phyloP scores from a whole-genome alignment of 495 filamentous ascomycete species.

The Podospora fimiseda region DNA sequence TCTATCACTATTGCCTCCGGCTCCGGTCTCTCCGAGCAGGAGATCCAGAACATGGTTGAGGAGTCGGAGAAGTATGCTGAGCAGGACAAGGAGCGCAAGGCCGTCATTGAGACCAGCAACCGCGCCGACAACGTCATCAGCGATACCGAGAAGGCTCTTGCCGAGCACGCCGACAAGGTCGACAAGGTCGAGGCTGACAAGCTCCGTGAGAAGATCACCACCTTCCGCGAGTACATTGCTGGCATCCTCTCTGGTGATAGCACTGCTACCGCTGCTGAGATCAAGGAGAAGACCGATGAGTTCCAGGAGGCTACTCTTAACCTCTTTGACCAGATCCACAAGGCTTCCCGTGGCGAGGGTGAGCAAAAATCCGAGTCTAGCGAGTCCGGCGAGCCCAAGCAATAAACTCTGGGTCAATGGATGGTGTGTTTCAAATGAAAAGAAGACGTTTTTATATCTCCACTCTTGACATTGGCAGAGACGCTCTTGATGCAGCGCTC shows the following conservation, averaged over 20 bases:
- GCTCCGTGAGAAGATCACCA: slow-evolving; percentile 88
- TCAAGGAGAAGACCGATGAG: slow-evolving; percentile 98
- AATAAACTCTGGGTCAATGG: background rate
- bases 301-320: slow-evolving; percentile 92
- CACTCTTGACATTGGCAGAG: background rate
- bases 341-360: slow-evolving; percentile 51
- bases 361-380: slow-evolving; percentile 6
- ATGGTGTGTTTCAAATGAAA: background rate
- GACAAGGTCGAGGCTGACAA: slow-evolving; percentile 92
- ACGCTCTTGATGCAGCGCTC: slow-evolving; percentile 20
- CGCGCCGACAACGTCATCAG: slow-evolving; percentile 91
- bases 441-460: background rate
- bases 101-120: slow-evolving; percentile 91
- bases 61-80: slow-evolving; percentile 97
- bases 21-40: slow-evolving; percentile 89
- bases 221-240: slow-evolving; percentile 82
- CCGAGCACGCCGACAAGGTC: slow-evolving; percentile 90
- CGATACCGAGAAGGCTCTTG: slow-evolving; percentile 97
- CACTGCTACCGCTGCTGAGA: slow-evolving; percentile 72
- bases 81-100: slow-evolving; percentile 93
- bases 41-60: slow-evolving; percentile 95
- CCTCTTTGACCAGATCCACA: slow-evolving; percentile 99
- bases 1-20: slow-evolving; percentile 98
- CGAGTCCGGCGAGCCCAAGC: slow-evolving; percentile 48
- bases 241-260: slow-evolving; percentile 94